A percentile compares a stretch with the other conserved stretches of the same genome.
These are phyloP conservation scores for Closterium sp. DNA, from an alignment of 139 green algal genomes.

Conservation along the genomic window DNA sequence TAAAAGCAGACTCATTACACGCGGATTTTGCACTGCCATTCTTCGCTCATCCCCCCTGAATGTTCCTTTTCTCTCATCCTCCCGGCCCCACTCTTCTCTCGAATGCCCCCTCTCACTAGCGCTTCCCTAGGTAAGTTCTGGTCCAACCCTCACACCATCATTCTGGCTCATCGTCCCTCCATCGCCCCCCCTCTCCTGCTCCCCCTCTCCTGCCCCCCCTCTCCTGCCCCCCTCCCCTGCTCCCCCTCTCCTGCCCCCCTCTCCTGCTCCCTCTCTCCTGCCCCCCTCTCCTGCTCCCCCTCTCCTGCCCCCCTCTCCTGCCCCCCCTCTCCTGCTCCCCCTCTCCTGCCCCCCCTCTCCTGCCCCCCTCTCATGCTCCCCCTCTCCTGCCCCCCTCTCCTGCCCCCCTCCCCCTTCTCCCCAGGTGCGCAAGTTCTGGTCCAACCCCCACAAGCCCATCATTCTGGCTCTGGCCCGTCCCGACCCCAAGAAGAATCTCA, in stretches of 20 bases:
- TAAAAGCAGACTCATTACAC: too few relatives aligned
- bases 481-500: slow-evolving; percentile 98
- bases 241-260: too few relatives aligned
- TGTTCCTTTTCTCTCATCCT: too few relatives aligned
- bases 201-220: too few relatives aligned
- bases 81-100: neutral
- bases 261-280: neutral
- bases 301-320: neutral
- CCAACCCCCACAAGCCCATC: slow-evolving; percentile 87
- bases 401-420: neutral
- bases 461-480: slow-evolving; percentile 89
- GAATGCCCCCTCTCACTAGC: neutral
- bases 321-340: neutral
- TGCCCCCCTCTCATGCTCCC: neutral
- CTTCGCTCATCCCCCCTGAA: too few relatives aligned
- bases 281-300: neutral
- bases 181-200: slow-evolving; percentile 73
- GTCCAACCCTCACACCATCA: slow-evolving; percentile 83
- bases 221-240: too few relatives aligned
- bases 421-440: slow-evolving; percentile 76
- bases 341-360: too few relatives aligned
- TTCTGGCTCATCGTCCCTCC: slow-evolving; percentile 94
- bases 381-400: too few relatives aligned
- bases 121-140: slow-evolving; percentile 74
- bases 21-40: too few relatives aligned